These are phyloP conservation scores for Boletus rubroflammeus DNA, from an alignment of 768 basidiomycete genomes.

Conservation along the genomic window DNA sequence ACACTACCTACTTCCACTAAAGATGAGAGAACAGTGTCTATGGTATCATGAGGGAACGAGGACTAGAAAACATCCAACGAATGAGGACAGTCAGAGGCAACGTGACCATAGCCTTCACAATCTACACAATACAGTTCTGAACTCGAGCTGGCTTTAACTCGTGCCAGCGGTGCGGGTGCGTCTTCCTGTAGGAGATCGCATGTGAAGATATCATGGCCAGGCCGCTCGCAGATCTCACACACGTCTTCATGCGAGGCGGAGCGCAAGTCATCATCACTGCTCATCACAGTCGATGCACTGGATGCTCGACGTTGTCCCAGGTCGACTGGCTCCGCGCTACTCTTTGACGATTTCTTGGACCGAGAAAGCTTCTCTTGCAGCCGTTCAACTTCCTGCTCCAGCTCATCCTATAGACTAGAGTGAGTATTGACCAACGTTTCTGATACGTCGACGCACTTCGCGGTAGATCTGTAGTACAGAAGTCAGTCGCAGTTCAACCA, in stretches of 20 bases:
- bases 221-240: slow-evolving; percentile 85
- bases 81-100: slow-evolving; percentile 75
- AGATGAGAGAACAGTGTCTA: slow-evolving; percentile 5
- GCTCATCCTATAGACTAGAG: slow-evolving; percentile 58
- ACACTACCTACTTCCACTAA: slow-evolving; percentile 19
- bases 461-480: slow-evolving; percentile 64
- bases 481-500: slow-evolving; percentile 2
- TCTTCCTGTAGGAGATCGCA: slow-evolving; percentile 73
- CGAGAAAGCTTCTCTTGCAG: slow-evolving; percentile 67
- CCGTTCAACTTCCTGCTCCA: slow-evolving; percentile 79
- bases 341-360: slow-evolving; percentile 53
- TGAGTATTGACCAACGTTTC: slow-evolving; percentile 8
- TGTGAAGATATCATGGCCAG: slow-evolving; percentile 83
- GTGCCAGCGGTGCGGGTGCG: slow-evolving; percentile 26
- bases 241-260: slow-evolving; percentile 38
- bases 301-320: slow-evolving; percentile 22
- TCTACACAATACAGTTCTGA: slow-evolving; percentile 69
- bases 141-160: slow-evolving; percentile 12
- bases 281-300: slow-evolving; percentile 24
- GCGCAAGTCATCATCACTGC: slow-evolving; percentile 20
- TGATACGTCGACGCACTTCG: slow-evolving; percentile 45
- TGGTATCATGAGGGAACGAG: slow-evolving; percentile 3
- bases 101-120: slow-evolving; percentile 78
- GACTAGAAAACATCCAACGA: slow-evolving; percentile 83
- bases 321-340: slow-evolving; percentile 38